These are phyloP conservation scores for Hemisphaericaspora xylanilytica DNA, from an alignment of 1,139 yeast genomes.

Conservation along the genomic window DNA sequence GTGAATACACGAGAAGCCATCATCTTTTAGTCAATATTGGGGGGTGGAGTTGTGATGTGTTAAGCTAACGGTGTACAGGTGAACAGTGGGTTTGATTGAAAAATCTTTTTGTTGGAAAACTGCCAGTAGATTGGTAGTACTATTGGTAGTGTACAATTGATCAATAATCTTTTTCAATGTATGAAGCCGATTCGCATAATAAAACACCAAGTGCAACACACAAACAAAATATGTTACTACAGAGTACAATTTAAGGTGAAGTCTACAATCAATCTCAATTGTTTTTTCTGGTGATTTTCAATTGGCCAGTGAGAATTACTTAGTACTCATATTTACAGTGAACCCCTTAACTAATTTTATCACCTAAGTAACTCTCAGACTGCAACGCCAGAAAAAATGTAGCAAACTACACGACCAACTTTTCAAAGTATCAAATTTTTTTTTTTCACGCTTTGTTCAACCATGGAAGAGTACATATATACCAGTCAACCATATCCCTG, in stretches of 20 bases:
- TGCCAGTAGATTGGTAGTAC: neutral
- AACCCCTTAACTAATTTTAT: too few relatives aligned
- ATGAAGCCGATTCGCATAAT: neutral
- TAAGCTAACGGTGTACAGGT: too few relatives aligned
- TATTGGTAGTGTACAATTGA: conserved; percentile 3
- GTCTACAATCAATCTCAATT: neutral
- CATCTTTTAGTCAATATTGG: conserved; percentile 16
- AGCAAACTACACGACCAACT: neutral
- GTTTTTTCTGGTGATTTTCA: conserved; percentile 6
- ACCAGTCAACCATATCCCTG: too few relatives aligned
- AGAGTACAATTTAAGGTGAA: too few relatives aligned
- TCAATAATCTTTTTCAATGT: neutral
- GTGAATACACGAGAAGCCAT: conserved; percentile 67
- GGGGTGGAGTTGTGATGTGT: too few relatives aligned
- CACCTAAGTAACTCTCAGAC: too few relatives aligned
- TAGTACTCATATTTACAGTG: conserved; percentile 3
- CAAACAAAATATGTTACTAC: too few relatives aligned
- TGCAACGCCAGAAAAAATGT: too few relatives aligned
- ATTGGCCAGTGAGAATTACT: neutral
- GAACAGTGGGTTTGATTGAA: neutral
- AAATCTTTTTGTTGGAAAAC: conserved; percentile 2
- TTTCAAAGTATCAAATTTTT: conserved; percentile 1
- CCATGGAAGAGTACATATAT: too few relatives aligned
- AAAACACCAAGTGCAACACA: neutral
- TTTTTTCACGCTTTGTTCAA: neutral